Evolutionary conservation across 345 rosid genomes (phyloP), one percentile per base, ranked within the genome.

Genomic region (Aegle marmelos): DNA sequence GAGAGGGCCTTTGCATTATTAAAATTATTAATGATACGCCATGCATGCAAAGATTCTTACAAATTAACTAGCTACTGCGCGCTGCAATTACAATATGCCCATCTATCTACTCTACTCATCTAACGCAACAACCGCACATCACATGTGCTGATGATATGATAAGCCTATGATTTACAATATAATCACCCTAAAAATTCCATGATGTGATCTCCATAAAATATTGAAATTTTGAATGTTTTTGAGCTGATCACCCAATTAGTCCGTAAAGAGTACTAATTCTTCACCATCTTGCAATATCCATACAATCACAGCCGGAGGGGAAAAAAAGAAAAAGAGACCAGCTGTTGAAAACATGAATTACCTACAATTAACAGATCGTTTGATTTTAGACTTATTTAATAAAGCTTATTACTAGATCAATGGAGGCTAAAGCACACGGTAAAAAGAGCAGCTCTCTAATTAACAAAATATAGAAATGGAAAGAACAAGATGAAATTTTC

Each of bases 41-140:
- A 65, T 65, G 70, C 70, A 65, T 36, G 70, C 70, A 34, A 56
- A 65, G 48, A 65, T 65, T 65, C 70, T 34, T 65, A 45, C 50
- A 45, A 45, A 45, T 45, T 13, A 45, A 45, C n/a, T 7, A 34
- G 45, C 68, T 24, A 21, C 25, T 24, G 14, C 50, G 45, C 27
- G 25, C 16, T 34, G 69, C 69, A 34, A 65, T 45, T 21, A 65
- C 69, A 34, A 19, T 65, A 0, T 13, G 28, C 61, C 24, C 24
- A n/a, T 57, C 61, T 22, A 56, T 21, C 21, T 33, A 0, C 16
- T 41, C 41, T 64, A 64, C 41, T 33, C 68, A 34, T 65, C 48
- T 9, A 36, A 21, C 5, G 39, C 70, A 34, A 21, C 5, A 11
- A 0, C 27, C 70, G 25, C 25, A 1, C 25, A 65, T 24, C n/a